A percentile compares a stretch with the other conserved stretches of the same genome.
Evolutionary conservation across 352 stramenopile species (phyloP).

Genomic region (Globisporangium heterothallicum): DNA sequence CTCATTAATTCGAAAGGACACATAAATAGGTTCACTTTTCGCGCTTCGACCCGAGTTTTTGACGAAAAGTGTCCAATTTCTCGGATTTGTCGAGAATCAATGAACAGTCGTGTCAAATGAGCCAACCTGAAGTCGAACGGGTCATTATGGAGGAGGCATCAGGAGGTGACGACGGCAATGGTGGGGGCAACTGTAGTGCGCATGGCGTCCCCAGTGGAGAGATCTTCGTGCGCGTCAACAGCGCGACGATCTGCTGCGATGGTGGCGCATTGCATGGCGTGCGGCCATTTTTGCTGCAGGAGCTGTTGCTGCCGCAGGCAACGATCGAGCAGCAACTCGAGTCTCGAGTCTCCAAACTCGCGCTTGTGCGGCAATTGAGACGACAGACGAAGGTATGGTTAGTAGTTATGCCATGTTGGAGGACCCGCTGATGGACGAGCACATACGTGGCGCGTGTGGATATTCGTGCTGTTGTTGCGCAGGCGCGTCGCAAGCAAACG

Average conservation of each 20-base stretch:
- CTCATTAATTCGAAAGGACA: not conserved
- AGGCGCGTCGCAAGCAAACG: constrained; percentile 2
- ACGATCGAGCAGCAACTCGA: constrained; percentile 14
- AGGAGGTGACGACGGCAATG: too few relatives aligned
- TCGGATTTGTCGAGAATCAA: not conserved
- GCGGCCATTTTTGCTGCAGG: constrained; percentile 25
- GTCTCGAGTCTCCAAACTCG: constrained; percentile 22
- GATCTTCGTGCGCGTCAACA: constrained; percentile 35
- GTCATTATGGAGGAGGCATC: too few relatives aligned
- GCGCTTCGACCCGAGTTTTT: too few relatives aligned
- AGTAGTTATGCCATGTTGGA: too few relatives aligned
- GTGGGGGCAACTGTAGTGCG: too few relatives aligned
- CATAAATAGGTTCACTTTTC: constrained; percentile 4
- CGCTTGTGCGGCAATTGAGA: constrained; percentile 13
- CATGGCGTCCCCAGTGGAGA: constrained; percentile 36
- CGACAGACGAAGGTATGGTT: constrained; percentile 16
- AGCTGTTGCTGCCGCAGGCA: constrained; percentile 10
- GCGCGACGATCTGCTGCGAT: constrained; percentile 12
- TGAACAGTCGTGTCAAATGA: not conserved
- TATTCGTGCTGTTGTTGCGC: not conserved
- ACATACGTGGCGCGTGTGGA: not conserved
- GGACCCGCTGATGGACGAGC: too few relatives aligned
- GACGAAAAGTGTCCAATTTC: not conserved
- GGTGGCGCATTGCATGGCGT: constrained; percentile 21
- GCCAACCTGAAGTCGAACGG: not conserved